These are phyloP conservation scores for Boletus eberwhitei DNA, from an alignment of 768 basidiomycete genomes.

Conservation along the genomic window DNA sequence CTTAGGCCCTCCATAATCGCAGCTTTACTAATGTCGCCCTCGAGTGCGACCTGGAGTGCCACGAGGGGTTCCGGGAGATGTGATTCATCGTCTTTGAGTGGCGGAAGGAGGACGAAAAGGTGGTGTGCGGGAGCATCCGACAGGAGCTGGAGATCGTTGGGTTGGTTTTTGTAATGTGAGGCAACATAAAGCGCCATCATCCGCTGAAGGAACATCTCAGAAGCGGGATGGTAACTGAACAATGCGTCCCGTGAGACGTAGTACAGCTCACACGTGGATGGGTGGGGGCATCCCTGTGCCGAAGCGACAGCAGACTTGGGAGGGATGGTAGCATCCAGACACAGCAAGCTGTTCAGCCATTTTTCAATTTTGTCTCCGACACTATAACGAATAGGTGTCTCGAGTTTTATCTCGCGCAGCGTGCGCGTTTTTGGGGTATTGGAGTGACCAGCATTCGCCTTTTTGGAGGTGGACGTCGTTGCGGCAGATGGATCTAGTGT, in stretches of 20 bases:
- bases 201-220: conserved; percentile 95
- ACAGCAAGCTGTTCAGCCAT: conserved; percentile 89
- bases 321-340: conserved; percentile 79
- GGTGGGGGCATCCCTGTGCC: conserved; percentile 87
- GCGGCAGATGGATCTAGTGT: conserved; percentile 37
- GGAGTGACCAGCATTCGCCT: conserved; percentile 44
- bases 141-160: conserved; percentile 96
- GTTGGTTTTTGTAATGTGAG: conserved; percentile 98
- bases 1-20: conserved; percentile 83
- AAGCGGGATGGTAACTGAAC: conserved; percentile 95
- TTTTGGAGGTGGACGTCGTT: conserved; percentile 48
- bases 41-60: conserved; percentile 92
- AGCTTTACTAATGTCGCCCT: conserved; percentile 86
- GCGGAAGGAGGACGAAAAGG: conserved; percentile 92
- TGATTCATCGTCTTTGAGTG: conserved; percentile 86
- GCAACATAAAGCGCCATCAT: conserved; percentile 99
- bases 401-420: conserved; percentile 90
- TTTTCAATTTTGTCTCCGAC: conserved; percentile 85
- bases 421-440: conserved; percentile 63
- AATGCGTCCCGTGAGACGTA: conserved; percentile 94
- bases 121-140: conserved; percentile 97
- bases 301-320: conserved; percentile 37
- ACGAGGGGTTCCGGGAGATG: conserved; percentile 92
- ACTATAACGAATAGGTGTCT: conserved; percentile 92
- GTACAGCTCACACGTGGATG: conserved; percentile 90